A percentile compares a stretch with the other conserved stretches of the same genome.
Evolutionary conservation across 2,329 filamentous ascomycete species (phyloP).

Genomic region (Mycosphaerella sp.): DNA sequence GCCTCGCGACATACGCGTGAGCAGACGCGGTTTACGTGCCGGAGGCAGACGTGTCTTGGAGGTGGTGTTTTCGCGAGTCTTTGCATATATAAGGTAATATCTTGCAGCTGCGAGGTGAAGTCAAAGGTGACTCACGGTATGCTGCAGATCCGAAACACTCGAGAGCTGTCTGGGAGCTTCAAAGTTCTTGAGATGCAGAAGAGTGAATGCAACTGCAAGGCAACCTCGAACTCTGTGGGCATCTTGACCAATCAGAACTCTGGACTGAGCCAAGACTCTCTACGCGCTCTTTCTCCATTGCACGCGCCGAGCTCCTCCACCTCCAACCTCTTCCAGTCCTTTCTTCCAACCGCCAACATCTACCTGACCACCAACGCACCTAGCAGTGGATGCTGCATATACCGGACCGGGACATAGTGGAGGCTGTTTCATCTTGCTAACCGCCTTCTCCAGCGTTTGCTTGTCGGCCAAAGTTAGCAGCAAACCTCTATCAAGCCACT

Average conservation of each 20-base stretch:
- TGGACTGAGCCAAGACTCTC: neutral
- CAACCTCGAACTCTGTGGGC: slow-evolving; percentile 2
- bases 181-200: slow-evolving; percentile 7
- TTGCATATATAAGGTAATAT: neutral
- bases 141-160: slow-evolving; percentile 2
- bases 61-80: neutral
- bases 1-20: neutral
- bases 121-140: slow-evolving; percentile 20
- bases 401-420: slow-evolving; percentile 9
- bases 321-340: slow-evolving; percentile 14
- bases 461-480: slow-evolving; percentile 20
- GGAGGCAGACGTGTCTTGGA: neutral
- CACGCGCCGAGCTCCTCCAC: slow-evolving; percentile 6
- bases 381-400: slow-evolving; percentile 16
- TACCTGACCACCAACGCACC: neutral
- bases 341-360: slow-evolving; percentile 15
- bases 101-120: slow-evolving; percentile 5
- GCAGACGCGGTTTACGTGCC: neutral
- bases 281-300: slow-evolving; percentile 6
- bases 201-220: neutral
- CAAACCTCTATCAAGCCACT: slow-evolving; percentile 17
- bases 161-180: slow-evolving; percentile 1
- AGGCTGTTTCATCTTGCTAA: slow-evolving; percentile 31
- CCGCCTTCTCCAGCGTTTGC: slow-evolving; percentile 26
- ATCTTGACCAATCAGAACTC: neutral